Conservation (phyloP, 192 early-diverging fungal genomes). For the Mortierella hygrophila region DNA sequence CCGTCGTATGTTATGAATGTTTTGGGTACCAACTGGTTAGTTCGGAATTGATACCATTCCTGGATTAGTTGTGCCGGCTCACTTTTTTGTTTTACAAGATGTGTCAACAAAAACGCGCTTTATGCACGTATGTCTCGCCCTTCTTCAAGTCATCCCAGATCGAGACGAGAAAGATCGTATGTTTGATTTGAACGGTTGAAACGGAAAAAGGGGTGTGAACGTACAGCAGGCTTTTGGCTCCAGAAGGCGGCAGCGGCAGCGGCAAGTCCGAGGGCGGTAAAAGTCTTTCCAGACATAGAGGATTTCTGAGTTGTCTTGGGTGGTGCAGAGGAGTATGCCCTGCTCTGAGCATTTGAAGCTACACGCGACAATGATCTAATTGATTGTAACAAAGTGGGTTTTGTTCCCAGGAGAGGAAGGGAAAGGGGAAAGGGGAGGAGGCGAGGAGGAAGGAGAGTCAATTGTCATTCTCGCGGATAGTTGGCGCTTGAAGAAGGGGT, state of each 20-base stretch:
- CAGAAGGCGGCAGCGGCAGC: constrained; percentile 40
- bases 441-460: neutral
- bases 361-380: constrained; percentile 48
- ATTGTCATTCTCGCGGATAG: neutral
- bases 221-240: constrained; percentile 43
- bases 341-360: neutral
- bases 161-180: neutral
- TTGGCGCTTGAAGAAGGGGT: neutral
- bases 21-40: neutral
- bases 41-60: neutral
- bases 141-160: neutral
- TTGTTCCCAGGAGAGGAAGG: neutral
- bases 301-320: neutral
- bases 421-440: neutral
- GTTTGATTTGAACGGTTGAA: neutral
- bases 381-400: neutral
- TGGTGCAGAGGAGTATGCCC: constrained; percentile 21
- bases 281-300: constrained; percentile 1
- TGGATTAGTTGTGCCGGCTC: neutral
- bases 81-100: constrained; percentile 1
- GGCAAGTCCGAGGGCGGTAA: constrained; percentile 21
- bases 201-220: neutral
- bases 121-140: neutral
- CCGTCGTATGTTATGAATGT: too few relatives aligned
- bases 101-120: neutral